Evolutionary conservation across 306 rosid species (phyloP).

Genomic region (Ziziphus jujuba): DNA sequence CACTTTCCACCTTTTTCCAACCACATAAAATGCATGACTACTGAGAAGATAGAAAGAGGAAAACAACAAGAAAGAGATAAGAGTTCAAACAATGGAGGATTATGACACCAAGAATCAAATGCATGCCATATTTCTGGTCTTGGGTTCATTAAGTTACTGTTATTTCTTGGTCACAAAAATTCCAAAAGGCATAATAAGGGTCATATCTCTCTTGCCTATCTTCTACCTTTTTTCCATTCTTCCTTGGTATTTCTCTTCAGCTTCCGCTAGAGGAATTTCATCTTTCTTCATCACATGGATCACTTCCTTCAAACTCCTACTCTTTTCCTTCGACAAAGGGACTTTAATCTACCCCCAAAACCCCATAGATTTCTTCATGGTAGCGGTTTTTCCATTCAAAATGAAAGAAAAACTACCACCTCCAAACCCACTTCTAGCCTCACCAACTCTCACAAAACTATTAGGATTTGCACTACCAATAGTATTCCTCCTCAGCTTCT

Average conservation of each 20-base stretch:
- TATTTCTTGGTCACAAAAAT: slow-evolving; percentile 12
- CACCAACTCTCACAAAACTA: not conserved
- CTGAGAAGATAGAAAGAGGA: not conserved
- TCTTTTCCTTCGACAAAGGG: slow-evolving; percentile 25
- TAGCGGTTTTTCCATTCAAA: slow-evolving; percentile 17
- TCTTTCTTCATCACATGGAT: slow-evolving; percentile 32
- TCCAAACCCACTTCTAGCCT: slow-evolving; percentile 1
- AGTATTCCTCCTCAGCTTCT: not conserved
- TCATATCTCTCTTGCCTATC: slow-evolving; percentile 5
- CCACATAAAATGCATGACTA: not conserved
- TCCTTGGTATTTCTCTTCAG: slow-evolving; percentile 17
- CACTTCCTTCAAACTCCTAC: slow-evolving; percentile 24
- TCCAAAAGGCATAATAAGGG: slow-evolving; percentile 16
- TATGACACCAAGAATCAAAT: not conserved
- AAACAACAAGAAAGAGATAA: not conserved
- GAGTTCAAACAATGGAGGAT: not conserved
- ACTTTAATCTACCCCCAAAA: slow-evolving; percentile 4
- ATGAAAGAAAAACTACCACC: not conserved
- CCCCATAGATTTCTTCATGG: not conserved
- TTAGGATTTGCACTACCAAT: not conserved
- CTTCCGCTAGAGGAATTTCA: not conserved
- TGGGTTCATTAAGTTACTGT: slow-evolving; percentile 14
- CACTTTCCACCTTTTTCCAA: not conserved
- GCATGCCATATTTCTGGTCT: not conserved
- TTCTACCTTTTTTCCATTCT: slow-evolving; percentile 4